Base-by-base conservation (phyloP, 371 early-diverging fungal species). In the Gilbertella persicaria region DNA sequence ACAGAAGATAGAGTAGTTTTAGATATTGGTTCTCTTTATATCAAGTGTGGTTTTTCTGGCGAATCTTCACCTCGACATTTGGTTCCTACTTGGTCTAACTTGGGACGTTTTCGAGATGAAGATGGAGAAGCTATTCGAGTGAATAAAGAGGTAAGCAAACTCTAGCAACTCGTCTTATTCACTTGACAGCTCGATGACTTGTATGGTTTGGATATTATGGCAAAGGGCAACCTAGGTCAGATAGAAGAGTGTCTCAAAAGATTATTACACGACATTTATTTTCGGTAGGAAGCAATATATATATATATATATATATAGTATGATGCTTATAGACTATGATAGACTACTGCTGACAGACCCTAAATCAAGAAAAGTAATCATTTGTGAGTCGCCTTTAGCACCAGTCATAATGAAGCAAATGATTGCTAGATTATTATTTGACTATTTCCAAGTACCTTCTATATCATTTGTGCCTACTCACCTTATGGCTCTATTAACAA, bases 11-110 rank as follows among this genome's bases (percentile, higher is more conserved):
- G 91, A 24, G 84, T 95, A 24, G 89, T 96, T 8, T 78, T 96
- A 13, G 94, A 95, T 64, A 75, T 96, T 54, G 94, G 95, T 9
- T 84, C 91, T 0, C 66, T 84, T 17, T 88, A 88, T 57, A 78
- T 94, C 54, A 91, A 92, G 36, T 90, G 89, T 61, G 96, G 96
- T 0, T 90, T 92, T 67, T 90, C 93, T 16, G 93, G 94, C 21
- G 95, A 95, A 66, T 69, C 88, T 17, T 75, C 80, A 30, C 96
- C 96, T 13, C 77, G 92, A 25, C 84, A 87, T 53, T 73, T 84
- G 25, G 62, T 88, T 12, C 82, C 87, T 0, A 78, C 88, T 36
- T 73, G 73, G 69, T 60, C 75, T 17, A 42, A 62, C 44, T 50
- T 71, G 4, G 53, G 60, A 8, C 64, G 56, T 25, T 67, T 64